Conservation (phyloP, 345 rosid species). For the Boechera stricta region DNA sequence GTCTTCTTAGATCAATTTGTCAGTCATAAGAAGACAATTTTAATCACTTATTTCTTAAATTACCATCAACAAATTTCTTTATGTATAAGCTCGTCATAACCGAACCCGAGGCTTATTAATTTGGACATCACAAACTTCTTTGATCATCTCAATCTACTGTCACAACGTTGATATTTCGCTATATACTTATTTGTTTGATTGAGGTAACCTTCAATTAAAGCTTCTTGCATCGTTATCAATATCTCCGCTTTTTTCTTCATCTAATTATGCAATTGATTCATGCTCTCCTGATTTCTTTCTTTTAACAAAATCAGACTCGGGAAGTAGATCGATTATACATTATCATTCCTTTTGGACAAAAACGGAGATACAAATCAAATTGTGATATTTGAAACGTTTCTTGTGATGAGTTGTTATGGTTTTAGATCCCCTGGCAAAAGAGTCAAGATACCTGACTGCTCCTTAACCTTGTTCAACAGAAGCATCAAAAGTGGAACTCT, state of each 20-base stretch:
- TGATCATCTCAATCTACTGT: not conserved
- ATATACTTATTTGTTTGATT: not conserved
- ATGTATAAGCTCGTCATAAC: no score
- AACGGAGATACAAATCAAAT: not conserved
- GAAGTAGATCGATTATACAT: constrained; percentile 4
- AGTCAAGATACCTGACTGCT: constrained; percentile 69
- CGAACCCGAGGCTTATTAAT: not conserved
- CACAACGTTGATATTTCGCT: not conserved
- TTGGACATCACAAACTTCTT: not conserved
- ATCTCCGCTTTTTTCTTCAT: not conserved
- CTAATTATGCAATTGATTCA: not conserved
- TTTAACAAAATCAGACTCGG: constrained; percentile 14
- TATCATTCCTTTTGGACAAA: constrained; percentile 12
- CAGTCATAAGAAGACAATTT: no score
- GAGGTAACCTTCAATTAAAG: not conserved
- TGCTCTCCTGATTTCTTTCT: not conserved
- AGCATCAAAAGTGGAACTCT: constrained; percentile 82
- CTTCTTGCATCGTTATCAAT: not conserved
- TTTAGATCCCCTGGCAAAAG: constrained; percentile 41
- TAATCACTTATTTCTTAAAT: no score
- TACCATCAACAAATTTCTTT: no score
- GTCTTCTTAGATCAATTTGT: no score
- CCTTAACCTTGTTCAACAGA: constrained; percentile 70
- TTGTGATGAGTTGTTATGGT: constrained; percentile 15
- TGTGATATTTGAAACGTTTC: not conserved